Evolutionary conservation across 1,284 basidiomycete species (phyloP).

Genomic region (Moesziomyces parantarcticus): DNA sequence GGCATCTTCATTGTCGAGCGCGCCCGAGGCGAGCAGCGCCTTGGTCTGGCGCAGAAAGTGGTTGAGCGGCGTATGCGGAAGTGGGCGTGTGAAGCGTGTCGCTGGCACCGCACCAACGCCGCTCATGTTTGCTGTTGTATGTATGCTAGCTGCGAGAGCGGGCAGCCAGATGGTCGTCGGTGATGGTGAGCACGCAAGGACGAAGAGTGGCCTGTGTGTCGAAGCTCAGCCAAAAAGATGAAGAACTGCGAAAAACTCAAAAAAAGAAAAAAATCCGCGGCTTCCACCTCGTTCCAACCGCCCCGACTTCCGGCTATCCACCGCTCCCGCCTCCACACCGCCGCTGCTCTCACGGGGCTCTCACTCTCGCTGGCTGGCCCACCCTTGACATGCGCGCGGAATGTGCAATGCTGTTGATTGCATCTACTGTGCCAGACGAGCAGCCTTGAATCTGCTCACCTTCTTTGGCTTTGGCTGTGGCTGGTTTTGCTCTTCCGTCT

Average conservation of each 20-base stretch:
- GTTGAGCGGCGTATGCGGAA: constrained; percentile 45
- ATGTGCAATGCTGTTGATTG: background rate
- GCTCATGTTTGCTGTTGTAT: constrained; percentile 11
- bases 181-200: background rate
- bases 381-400: too few relatives aligned
- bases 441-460: constrained; percentile 46
- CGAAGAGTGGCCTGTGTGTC: background rate
- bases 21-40: constrained; percentile 36
- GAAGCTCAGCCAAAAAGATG: too few relatives aligned
- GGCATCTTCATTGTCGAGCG: constrained; percentile 43
- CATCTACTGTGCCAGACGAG: constrained; percentile 32
- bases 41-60: constrained; percentile 42
- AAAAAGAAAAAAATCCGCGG: constrained; percentile 1
- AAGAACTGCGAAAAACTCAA: too few relatives aligned
- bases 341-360: background rate
- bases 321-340: background rate
- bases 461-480: constrained; percentile 28
- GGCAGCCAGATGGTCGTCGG: too few relatives aligned
- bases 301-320: constrained; percentile 39
- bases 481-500: background rate
- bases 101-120: constrained; percentile 27
- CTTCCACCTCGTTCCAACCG: constrained; percentile 9
- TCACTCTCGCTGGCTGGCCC: background rate
- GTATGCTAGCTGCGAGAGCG: too few relatives aligned
- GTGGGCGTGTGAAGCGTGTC: constrained; percentile 22